Base-by-base conservation (phyloP, 2,329 filamentous ascomycete species). In the Ophiosphaerella korrae region DNA sequence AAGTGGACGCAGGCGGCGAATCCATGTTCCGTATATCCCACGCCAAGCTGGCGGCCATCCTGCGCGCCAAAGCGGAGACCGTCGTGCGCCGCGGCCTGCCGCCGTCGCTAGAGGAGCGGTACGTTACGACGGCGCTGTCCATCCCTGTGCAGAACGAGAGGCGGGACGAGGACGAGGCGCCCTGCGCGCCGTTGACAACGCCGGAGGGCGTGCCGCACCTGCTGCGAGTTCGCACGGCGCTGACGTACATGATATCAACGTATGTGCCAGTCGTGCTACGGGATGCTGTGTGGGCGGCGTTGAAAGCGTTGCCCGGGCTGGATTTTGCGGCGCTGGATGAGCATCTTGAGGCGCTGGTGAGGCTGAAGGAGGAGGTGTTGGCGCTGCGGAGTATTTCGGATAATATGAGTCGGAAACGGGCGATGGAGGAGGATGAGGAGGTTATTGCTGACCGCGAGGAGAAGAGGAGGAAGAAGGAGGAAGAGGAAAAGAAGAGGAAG, bases 401-500 rank as follows among this genome's bases (percentile, higher is more conserved):
- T 71, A 91, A 88, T 70, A 85, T 88, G 3, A 73, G 64, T 9
- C 81, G 86, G 16, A 93, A 92, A 71, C 82, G 87, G 13, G 74
- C 74, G 1, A 50, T 67, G 8, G 69, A 71, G 5, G 70, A 81
- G 0, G 86, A 90, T 52, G 89, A 90, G 32, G 87, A 90, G 29
- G 83, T 84, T 32, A 82, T 84, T 11, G 79, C 80, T 11, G 77
- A 74, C 44, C 74, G 87, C 3, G 85, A 85, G 3, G 89, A 92
- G 71, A 96, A 94, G 83, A 92, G 88, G 77, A 80, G 88, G 37
- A 92, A 87, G 72, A 85, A 88, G 75, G 92, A 96, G 43, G 93
- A 96, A 55, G 92, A 96, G 52, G 92, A 96, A 52, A 89, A 88
- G 77, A 88, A 85, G 72, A 92, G 87, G 75, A 92, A 95, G 76